Conservation (phyloP, 768 basidiomycete genomes). For the Lepiota venenata region DNA sequence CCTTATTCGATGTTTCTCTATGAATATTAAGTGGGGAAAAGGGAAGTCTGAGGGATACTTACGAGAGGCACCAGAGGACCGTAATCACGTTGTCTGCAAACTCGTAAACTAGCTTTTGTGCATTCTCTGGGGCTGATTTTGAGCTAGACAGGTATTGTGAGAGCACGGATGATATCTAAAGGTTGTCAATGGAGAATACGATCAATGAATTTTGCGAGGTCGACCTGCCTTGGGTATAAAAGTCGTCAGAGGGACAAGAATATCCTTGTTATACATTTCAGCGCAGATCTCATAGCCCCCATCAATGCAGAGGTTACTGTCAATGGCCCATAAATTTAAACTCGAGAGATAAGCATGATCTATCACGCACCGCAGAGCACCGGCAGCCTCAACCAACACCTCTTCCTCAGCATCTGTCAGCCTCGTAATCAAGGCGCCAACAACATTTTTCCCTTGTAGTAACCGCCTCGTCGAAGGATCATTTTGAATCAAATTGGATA, state of each 20-base stretch:
- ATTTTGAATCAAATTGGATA: slow-evolving; percentile 94
- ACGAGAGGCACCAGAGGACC: slow-evolving; percentile 93
- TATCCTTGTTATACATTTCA: slow-evolving; percentile 97
- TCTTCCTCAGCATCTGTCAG: slow-evolving; percentile 89
- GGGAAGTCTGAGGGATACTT: slow-evolving; percentile 33
- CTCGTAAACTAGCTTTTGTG: slow-evolving; percentile 76
- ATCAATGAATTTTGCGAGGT: background rate
- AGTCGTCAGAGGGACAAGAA: slow-evolving; percentile 69
- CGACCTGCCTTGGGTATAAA: slow-evolving; percentile 73
- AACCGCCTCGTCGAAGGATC: slow-evolving; percentile 89
- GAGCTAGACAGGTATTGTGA: slow-evolving; percentile 61
- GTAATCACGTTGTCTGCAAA: slow-evolving; percentile 94
- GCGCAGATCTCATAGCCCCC: slow-evolving; percentile 95
- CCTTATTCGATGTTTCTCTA: slow-evolving; percentile 93
- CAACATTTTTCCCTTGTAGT: slow-evolving; percentile 88
- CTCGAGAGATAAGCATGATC: background rate
- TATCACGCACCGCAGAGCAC: slow-evolving; percentile 71
- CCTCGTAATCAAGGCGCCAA: slow-evolving; percentile 82
- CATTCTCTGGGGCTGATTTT: slow-evolving; percentile 63
- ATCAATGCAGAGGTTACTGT: slow-evolving; percentile 90
- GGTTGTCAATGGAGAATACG: background rate
- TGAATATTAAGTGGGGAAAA: slow-evolving; percentile 23
- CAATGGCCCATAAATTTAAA: background rate
- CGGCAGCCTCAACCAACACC: slow-evolving; percentile 85
- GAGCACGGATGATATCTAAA: slow-evolving; percentile 71